A percentile compares a stretch with the other conserved stretches of the same genome.
These are phyloP conservation scores for Ormosia emarginata DNA, from an alignment of 306 rosid genomes.

Conservation along the genomic window DNA sequence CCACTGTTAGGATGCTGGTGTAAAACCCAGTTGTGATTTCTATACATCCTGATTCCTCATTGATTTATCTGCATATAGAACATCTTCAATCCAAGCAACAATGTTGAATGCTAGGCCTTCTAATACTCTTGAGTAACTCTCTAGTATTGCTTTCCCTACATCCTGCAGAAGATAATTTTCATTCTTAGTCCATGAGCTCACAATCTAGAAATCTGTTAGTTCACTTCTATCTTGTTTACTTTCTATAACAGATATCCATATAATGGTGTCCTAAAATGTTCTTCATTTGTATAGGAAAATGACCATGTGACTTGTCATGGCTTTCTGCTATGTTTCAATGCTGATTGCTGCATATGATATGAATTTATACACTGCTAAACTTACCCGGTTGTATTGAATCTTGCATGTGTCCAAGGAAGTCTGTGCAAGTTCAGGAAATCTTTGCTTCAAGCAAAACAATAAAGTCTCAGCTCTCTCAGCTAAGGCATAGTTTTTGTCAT, in stretches of 20 bases:
- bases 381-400: constrained; percentile 80
- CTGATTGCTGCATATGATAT: not conserved
- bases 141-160: constrained; percentile 64
- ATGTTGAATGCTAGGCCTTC: constrained; percentile 77
- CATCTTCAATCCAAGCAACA: constrained; percentile 83
- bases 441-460: constrained; percentile 75
- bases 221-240: not conserved
- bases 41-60: constrained; percentile 35
- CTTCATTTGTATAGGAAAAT: not conserved
- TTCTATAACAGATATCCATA: not conserved
- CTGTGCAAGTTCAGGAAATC: constrained; percentile 89
- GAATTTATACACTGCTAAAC: not conserved
- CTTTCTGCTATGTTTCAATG: not conserved
- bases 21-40: constrained; percentile 7
- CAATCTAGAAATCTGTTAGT: not conserved
- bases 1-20: not conserved
- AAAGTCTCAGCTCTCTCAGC: constrained; percentile 85
- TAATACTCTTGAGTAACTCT: constrained; percentile 76
- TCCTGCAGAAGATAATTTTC: constrained; percentile 45
- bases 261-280: not conserved
- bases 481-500: constrained; percentile 70
- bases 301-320: not conserved
- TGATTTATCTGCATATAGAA: constrained; percentile 49
- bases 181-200: not conserved
- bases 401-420: constrained; percentile 90